phyloP scores from a whole-genome alignment of 148 eudicot genomes.

The Rhododendron simsii region DNA sequence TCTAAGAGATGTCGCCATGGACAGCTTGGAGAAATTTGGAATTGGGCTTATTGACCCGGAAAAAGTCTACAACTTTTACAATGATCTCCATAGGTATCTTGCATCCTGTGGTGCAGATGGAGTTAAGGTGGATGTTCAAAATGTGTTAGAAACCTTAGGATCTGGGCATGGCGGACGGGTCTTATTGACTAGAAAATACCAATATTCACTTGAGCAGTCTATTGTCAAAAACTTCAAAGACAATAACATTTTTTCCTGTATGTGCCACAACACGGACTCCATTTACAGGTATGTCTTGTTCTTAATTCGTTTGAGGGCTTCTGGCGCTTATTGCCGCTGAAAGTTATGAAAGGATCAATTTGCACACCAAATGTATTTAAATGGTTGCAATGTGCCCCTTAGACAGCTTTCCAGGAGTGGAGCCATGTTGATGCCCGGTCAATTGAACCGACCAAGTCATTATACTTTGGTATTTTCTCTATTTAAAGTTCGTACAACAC shows the following conservation, averaged over 20 bases:
- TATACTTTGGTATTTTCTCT: background rate
- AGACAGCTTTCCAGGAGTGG: background rate
- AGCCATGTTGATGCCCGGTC: background rate
- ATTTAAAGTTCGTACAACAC: background rate
- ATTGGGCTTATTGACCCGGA: slow-evolving; percentile 46
- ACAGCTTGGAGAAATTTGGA: slow-evolving; percentile 56
- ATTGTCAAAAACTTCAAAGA: slow-evolving; percentile 40
- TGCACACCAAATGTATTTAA: background rate
- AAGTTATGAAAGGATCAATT: background rate
- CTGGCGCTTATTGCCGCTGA: background rate
- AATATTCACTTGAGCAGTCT: slow-evolving; percentile 51
- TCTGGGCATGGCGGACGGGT: slow-evolving; percentile 56
- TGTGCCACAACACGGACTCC: slow-evolving; percentile 58
- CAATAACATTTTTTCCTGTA: slow-evolving; percentile 52
- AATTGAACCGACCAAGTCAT: background rate
- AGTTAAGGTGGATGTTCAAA: slow-evolving; percentile 63
- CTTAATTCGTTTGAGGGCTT: background rate
- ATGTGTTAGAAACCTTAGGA: slow-evolving; percentile 54
- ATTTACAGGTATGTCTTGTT: slow-evolving; percentile 40
- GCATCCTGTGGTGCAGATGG: slow-evolving; percentile 55
- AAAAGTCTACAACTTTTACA: slow-evolving; percentile 44
- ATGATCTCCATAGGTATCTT: slow-evolving; percentile 54
- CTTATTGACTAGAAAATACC: slow-evolving; percentile 37
- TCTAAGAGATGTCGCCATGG: slow-evolving; percentile 62
- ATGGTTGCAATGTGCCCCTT: background rate